Conservation (phyloP, 805 yeast genomes). For the Tetrapisispora iriomotensis region DNA sequence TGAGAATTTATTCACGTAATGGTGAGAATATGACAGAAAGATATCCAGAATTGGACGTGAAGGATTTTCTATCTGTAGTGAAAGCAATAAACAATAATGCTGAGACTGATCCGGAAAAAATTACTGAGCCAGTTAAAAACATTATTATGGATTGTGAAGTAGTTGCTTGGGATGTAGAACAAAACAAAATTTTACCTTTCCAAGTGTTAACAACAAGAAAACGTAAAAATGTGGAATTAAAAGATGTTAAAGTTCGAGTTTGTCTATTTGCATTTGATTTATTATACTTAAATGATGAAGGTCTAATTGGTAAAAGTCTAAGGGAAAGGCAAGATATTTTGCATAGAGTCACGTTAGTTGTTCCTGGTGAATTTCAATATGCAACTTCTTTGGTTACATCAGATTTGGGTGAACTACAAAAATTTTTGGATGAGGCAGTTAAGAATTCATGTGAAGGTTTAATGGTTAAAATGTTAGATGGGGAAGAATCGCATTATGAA, state of each 20-base stretch:
- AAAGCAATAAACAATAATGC: not conserved
- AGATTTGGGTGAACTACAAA: conserved; percentile 64
- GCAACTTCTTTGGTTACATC: conserved; percentile 69
- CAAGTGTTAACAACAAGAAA: conserved; percentile 90
- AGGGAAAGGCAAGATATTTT: conserved; percentile 59
- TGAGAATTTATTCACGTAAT: conserved; percentile 81
- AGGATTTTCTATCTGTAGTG: conserved; percentile 39
- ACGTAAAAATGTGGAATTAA: conserved; percentile 81
- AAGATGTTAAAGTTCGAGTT: conserved; percentile 81
- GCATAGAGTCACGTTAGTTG: conserved; percentile 43
- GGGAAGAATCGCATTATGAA: conserved; percentile 74
- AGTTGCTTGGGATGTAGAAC: conserved; percentile 87
- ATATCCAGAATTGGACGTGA: conserved; percentile 81
- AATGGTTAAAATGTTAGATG: conserved; percentile 86
- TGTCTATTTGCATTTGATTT: conserved; percentile 90
- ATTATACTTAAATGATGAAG: conserved; percentile 60
- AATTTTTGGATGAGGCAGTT: conserved; percentile 79
- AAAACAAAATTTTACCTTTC: conserved; percentile 79
- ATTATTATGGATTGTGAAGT: conserved; percentile 92
- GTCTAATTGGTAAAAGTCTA: conserved; percentile 57
- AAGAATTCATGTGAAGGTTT: conserved; percentile 89
- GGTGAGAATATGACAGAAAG: conserved; percentile 95
- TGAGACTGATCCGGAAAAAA: conserved; percentile 6
- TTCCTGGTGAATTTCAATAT: conserved; percentile 70
- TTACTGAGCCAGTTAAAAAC: conserved; percentile 32